phyloP scores from a whole-genome alignment of 225 moss, liverwort and hornwort genomes.

The Lunularia cruciata region DNA sequence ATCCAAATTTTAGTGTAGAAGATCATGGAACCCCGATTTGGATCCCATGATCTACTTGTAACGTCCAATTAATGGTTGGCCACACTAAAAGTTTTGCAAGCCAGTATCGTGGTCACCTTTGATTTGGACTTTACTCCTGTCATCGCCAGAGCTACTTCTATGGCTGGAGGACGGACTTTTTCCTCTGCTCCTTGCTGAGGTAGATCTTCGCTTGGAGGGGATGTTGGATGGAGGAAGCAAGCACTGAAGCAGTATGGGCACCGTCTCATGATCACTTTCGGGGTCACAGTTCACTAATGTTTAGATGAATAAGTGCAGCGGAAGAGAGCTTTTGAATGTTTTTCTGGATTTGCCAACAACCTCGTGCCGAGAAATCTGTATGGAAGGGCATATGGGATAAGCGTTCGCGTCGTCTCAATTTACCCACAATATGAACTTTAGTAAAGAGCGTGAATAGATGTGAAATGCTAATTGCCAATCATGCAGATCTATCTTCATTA shows the following conservation, averaged over 20 bases:
- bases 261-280: too few species aligned
- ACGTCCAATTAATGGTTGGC: too few species aligned
- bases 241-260: too few species aligned
- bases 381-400: slow-evolving; percentile 5
- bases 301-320: slow-evolving; percentile 10
- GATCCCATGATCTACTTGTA: too few species aligned
- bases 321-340: slow-evolving; percentile 4
- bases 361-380: slow-evolving; percentile 4
- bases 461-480: background rate
- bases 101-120: too few species aligned
- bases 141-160: slow-evolving; percentile 69
- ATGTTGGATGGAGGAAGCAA: too few species aligned
- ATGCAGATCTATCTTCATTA: background rate
- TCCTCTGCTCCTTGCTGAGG: slow-evolving; percentile 74
- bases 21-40: too few species aligned
- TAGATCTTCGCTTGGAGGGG: slow-evolving; percentile 67
- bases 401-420: slow-evolving; percentile 1
- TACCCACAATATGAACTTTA: too few species aligned
- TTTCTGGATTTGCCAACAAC: slow-evolving; percentile 10
- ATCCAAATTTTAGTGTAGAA: too few species aligned
- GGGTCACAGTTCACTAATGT: too few species aligned
- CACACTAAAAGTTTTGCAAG: too few species aligned
- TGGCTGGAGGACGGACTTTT: slow-evolving; percentile 73
- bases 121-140: slow-evolving; percentile 63
- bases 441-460: too few species aligned